Evolutionary conservation across 257 asterid species (phyloP).

Genomic region (Cynanchum wilfordii): DNA sequence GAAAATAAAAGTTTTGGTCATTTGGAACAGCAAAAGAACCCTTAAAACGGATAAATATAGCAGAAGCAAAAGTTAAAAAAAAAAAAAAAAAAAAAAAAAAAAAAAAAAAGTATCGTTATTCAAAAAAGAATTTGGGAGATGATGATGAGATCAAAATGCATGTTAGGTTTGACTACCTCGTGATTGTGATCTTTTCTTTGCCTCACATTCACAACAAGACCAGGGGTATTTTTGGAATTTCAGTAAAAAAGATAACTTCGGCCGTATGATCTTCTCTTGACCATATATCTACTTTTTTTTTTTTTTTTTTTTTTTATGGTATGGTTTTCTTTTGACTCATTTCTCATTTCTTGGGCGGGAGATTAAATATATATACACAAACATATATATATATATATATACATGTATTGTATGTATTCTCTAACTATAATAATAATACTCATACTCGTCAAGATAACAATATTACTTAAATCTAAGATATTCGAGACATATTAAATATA

Average conservation of each 20-base stretch:
- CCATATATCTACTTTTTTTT: background rate
- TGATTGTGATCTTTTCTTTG: constrained; percentile 23
- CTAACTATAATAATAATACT: too few species aligned
- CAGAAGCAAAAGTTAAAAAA: constrained; percentile 1
- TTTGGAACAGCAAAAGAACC: background rate
- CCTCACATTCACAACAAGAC: constrained; percentile 20
- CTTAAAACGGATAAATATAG: constrained; percentile 16
- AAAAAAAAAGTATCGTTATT: constrained; percentile 17
- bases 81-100: background rate
- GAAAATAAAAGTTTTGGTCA: background rate
- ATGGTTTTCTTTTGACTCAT: background rate
- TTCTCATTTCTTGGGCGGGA: constrained; percentile 12
- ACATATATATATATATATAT: too few species aligned
- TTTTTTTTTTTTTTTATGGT: background rate
- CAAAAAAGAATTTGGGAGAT: constrained; percentile 8
- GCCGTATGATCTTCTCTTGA: background rate
- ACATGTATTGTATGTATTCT: too few species aligned
- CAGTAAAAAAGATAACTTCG: background rate
- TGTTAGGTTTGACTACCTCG: constrained; percentile 45
- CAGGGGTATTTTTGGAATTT: constrained; percentile 4
- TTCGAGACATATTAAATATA: too few species aligned
- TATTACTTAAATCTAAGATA: too few species aligned
- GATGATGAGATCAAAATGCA: constrained; percentile 12
- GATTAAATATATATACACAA: background rate
- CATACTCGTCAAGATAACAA: too few species aligned